These are phyloP conservation scores for Solanum aculeatissimum DNA, from an alignment of 305 asterid genomes.

Conservation along the genomic window DNA sequence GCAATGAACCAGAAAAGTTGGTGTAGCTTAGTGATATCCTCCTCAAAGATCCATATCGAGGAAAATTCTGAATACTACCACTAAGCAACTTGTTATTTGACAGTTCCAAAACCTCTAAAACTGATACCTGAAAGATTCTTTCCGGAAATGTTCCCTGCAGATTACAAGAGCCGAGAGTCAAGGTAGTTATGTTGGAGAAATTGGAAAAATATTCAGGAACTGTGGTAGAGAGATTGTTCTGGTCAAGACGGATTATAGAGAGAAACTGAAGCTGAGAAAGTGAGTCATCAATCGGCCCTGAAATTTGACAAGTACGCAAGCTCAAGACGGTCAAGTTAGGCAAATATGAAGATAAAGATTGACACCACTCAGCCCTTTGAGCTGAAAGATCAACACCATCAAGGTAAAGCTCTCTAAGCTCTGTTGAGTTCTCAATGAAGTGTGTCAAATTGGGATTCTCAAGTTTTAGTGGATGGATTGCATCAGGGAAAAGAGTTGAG, in stretches of 20 bases:
- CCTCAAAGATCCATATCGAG: constrained; percentile 13
- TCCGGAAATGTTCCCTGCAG: constrained; percentile 39
- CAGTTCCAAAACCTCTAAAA: constrained; percentile 26
- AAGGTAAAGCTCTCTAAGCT: constrained; percentile 42
- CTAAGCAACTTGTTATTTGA: constrained; percentile 17
- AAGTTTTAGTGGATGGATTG: constrained; percentile 16
- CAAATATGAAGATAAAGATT: constrained; percentile 29
- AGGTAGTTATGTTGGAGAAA: constrained; percentile 25
- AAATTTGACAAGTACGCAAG: constrained; percentile 33
- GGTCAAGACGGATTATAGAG: constrained; percentile 33
- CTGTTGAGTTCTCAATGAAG: constrained; percentile 32
- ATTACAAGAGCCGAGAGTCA: constrained; percentile 36
- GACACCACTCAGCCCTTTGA: constrained; percentile 31
- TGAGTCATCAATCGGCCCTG: constrained; percentile 39
- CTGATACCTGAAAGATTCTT: constrained; percentile 26
- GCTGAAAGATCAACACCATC: constrained; percentile 46
- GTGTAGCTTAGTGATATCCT: constrained; percentile 31
- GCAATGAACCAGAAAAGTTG: constrained; percentile 37
- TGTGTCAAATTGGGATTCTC: constrained; percentile 34
- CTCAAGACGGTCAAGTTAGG: constrained; percentile 43
- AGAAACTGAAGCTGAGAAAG: constrained; percentile 25
- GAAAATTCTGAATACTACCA: constrained; percentile 26
- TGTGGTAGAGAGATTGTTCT: constrained; percentile 35
- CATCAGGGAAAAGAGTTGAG: constrained; percentile 19
- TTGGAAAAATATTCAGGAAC: constrained; percentile 27